Conservation (phyloP, 176 grass and related monocot genomes). For the Ampelocalamus luodianensis region DNA sequence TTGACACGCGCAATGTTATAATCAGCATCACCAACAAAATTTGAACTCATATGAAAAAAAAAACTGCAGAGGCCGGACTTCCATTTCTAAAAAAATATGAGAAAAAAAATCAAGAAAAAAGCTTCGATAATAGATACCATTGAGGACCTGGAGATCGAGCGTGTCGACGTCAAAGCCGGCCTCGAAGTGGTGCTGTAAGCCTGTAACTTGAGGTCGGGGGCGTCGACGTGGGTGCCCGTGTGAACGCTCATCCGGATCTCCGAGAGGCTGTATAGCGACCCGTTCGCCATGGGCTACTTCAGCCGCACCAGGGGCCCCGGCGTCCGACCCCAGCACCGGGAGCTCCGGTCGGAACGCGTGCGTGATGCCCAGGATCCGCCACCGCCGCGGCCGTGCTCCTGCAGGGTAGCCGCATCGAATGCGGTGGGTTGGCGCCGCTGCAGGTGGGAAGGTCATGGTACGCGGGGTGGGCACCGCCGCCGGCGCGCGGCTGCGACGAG, state of each 20-base stretch:
- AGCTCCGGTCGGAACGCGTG: constrained; percentile 46
- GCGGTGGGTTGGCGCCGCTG: background rate
- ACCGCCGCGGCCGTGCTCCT: background rate
- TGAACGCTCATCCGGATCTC: too few relatives aligned
- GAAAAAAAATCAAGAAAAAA: background rate
- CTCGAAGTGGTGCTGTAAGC: constrained; percentile 44
- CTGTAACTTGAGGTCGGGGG: constrained; percentile 40
- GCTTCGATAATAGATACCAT: constrained; percentile 36
- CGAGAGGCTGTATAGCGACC: too few relatives aligned
- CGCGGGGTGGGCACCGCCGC: background rate
- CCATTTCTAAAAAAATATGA: too few relatives aligned
- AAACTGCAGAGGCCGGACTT: too few relatives aligned
- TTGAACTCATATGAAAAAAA: background rate
- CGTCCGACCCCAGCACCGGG: background rate
- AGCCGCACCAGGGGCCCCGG: constrained; percentile 35
- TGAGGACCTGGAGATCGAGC: constrained; percentile 50
- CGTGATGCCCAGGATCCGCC: background rate
- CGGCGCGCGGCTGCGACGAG: background rate
- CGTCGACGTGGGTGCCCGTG: too few relatives aligned
- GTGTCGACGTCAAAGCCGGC: constrained; percentile 53
- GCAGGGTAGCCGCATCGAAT: background rate
- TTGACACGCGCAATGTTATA: background rate
- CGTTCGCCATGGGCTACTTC: constrained; percentile 16
- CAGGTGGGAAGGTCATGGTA: too few relatives aligned
- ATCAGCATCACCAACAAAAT: background rate